Conservation (phyloP, 2,329 filamentous ascomycete species). For the Leptographium flavum region DNA sequence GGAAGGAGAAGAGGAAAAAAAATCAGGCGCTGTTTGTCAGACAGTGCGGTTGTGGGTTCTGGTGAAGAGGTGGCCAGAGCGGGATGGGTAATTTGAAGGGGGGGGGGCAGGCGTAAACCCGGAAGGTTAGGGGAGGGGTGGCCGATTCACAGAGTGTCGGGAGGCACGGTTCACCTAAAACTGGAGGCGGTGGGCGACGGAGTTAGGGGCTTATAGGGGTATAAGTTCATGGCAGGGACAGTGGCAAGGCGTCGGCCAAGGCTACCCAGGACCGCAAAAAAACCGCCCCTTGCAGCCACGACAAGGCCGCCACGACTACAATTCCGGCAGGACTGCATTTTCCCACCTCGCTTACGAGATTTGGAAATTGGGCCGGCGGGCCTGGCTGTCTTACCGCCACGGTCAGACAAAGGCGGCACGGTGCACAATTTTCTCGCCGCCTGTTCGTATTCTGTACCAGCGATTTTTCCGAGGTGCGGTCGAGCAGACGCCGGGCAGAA, state of each 20-base stretch:
- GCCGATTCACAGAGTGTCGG: no score
- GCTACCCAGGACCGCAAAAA: no score
- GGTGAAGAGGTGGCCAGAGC: conserved; percentile 1
- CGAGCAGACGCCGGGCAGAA: background rate
- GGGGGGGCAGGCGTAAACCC: background rate
- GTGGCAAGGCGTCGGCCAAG: no score
- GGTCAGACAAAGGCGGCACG: no score
- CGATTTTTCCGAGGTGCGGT: background rate
- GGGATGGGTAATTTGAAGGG: background rate
- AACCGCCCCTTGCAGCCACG: no score
- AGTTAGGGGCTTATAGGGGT: background rate
- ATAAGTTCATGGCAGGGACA: no score
- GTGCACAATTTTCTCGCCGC: background rate
- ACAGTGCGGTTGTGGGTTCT: background rate
- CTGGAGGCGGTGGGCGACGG: background rate
- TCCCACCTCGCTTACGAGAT: no score
- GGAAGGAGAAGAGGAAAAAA: background rate
- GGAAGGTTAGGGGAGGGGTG: background rate
- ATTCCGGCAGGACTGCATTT: no score
- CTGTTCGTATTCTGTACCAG: background rate
- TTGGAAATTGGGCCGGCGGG: background rate
- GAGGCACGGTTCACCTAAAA: background rate
- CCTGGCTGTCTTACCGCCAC: background rate
- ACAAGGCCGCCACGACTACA: no score
- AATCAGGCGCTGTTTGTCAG: background rate